A percentile compares a stretch with the other conserved stretches of the same genome.
Conservation (phyloP, 2,329 filamentous ascomycete genomes). For the Apiospora pterosperma region DNA sequence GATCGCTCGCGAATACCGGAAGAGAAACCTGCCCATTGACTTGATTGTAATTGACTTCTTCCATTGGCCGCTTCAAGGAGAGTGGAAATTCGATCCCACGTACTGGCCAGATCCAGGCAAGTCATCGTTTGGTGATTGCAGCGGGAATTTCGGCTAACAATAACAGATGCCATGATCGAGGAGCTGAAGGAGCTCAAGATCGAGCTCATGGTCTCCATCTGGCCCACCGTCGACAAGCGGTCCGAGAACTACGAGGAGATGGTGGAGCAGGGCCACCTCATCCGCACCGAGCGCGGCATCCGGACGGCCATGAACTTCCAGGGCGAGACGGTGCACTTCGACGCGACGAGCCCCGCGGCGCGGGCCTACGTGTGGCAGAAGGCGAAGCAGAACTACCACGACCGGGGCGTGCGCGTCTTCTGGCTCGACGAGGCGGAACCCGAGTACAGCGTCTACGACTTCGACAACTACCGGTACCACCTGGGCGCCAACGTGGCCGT, state of each 20-base stretch:
- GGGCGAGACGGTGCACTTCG: slow-evolving; percentile 58
- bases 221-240: slow-evolving; percentile 60
- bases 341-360: slow-evolving; percentile 59
- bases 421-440: slow-evolving; percentile 71
- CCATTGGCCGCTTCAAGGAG: slow-evolving; percentile 64
- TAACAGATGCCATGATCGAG: slow-evolving; percentile 55
- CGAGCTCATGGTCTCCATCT: slow-evolving; percentile 67
- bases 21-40: slow-evolving; percentile 54
- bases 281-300: slow-evolving; percentile 58
- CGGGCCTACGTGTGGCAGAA: slow-evolving; percentile 58
- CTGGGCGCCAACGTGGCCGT: slow-evolving; percentile 49
- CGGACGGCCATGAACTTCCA: slow-evolving; percentile 56
- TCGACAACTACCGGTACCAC: slow-evolving; percentile 63
- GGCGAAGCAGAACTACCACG: slow-evolving; percentile 57
- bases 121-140: slow-evolving; percentile 3
- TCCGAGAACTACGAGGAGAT: slow-evolving; percentile 61
- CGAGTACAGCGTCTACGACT: slow-evolving; percentile 63
- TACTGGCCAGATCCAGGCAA: slow-evolving; percentile 63
- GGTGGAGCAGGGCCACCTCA: slow-evolving; percentile 57
- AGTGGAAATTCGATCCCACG: slow-evolving; percentile 62
- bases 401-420: slow-evolving; percentile 60
- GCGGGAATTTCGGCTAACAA: too few relatives aligned
- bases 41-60: slow-evolving; percentile 68
- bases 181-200: slow-evolving; percentile 57
- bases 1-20: slow-evolving; percentile 57